Conservation (phyloP, 2,329 filamentous ascomycete genomes). For the Cercospora sesami region DNA sequence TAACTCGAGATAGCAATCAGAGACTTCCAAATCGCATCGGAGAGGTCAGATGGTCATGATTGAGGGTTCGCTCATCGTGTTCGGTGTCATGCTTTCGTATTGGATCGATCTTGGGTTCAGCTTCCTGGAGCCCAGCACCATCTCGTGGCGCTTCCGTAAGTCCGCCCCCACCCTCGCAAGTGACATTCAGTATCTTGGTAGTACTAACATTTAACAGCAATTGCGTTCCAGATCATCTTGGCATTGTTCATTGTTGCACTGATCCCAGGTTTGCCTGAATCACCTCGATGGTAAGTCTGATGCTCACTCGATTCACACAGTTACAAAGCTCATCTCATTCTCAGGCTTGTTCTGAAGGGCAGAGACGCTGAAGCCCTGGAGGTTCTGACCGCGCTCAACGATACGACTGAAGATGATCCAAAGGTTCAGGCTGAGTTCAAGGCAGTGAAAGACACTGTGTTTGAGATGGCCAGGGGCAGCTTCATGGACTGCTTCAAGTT, state of each 20-base stretch:
- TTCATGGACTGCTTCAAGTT: slow-evolving; percentile 39
- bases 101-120: slow-evolving; percentile 52
- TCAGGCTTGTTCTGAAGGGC: slow-evolving; percentile 38
- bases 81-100: slow-evolving; percentile 53
- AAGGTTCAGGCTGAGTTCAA: slow-evolving; percentile 33
- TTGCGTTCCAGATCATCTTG: slow-evolving; percentile 59
- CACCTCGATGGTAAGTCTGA: slow-evolving; percentile 52
- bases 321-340: background rate
- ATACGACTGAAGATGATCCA: slow-evolving; percentile 41
- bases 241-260: slow-evolving; percentile 53
- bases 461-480: slow-evolving; percentile 38
- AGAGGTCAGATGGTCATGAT: slow-evolving; percentile 91
- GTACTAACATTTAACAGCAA: slow-evolving; percentile 31
- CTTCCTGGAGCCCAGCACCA: slow-evolving; percentile 43
- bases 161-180: background rate
- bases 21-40: slow-evolving; percentile 82
- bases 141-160: slow-evolving; percentile 55
- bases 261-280: slow-evolving; percentile 56
- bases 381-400: slow-evolving; percentile 39
- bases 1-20: slow-evolving; percentile 43
- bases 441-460: slow-evolving; percentile 42
- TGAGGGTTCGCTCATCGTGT: slow-evolving; percentile 74
- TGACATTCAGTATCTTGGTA: background rate
- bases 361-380: slow-evolving; percentile 39
- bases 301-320: background rate